Percentiles rank a stretch among this genome's conserved stretches.
phyloP scores from a whole-genome alignment of 2,329 filamentous ascomycete genomes.

The Neofusicoccum ribis region DNA sequence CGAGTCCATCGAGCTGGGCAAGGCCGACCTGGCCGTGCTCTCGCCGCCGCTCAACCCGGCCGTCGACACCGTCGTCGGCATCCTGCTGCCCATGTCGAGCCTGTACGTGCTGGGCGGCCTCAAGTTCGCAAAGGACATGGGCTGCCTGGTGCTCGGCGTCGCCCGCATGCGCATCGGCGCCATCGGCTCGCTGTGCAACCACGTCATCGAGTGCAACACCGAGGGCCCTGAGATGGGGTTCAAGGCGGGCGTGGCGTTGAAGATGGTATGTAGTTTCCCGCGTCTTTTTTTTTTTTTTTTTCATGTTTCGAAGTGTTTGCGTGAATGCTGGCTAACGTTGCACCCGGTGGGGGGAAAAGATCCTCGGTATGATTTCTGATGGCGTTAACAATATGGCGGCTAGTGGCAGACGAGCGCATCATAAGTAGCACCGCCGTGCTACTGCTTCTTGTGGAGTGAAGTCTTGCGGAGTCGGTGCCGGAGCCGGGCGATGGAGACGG shows the following conservation, averaged over 20 bases:
- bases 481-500: no score
- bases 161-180: not conserved
- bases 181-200: constrained; percentile 28
- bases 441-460: no score
- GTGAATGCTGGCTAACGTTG: not conserved
- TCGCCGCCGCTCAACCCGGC: not conserved
- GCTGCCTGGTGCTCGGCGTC: constrained; percentile 2
- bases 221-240: constrained; percentile 14
- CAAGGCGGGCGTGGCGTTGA: constrained; percentile 3
- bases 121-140: not conserved
- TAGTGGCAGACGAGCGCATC: not conserved
- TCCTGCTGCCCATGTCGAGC: not conserved
- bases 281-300: not conserved
- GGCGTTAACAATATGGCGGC: constrained; percentile 5
- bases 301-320: not conserved
- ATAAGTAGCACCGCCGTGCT: not conserved
- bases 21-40: constrained; percentile 1
- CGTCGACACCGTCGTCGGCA: constrained; percentile 7
- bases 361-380: constrained; percentile 10
- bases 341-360: not conserved
- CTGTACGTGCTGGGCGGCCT: constrained; percentile 10
- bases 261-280: not conserved
- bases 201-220: constrained; percentile 24
- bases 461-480: no score
- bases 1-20: constrained; percentile 3